Evolutionary conservation across 495 filamentous ascomycete species (phyloP), one percentile per base, ranked within the genome.

Genomic region (Opeltia flavorubescens): DNA sequence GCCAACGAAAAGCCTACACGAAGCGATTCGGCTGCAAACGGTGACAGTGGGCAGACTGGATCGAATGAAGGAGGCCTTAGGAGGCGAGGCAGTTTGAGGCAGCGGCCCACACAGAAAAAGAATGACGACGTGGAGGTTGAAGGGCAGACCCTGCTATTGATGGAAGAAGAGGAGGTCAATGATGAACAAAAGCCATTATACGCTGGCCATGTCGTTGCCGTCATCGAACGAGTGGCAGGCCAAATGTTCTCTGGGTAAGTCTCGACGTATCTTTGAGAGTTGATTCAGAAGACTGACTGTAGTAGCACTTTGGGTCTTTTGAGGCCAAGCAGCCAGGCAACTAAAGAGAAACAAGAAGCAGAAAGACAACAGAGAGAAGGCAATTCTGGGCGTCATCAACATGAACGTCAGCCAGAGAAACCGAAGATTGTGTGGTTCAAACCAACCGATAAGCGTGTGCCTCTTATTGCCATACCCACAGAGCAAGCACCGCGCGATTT

Each of bases 341-440:
- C 91, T 41, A 98, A 98, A 69, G 91, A 98, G 70, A 98, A 98
- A 67, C 91, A 98, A 62, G 91, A 98, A 64, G 91, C 91, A 36
- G 91, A 98, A 65, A 80, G 91, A 41, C 80, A 82, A 43, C 86
- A 88, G 54, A 80, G 93, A 55, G 93, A 96, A 60, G 91, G 91
- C 24, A 70, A 70, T 45, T 70, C 69, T 46, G 75, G 78, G 44
- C 86, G 89, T 44, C 76, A 78, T 34, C 81, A 93, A 44, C 83
- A 83, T 26, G 82, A 85, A 31, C 81, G 89, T 41, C 80, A 87
- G 47, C 88, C 87, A 61, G 93, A 98, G 45, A 96, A 95, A 66
- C 91, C 91, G 31, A 98, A 98, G 79, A 98, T 98, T 66, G 91
- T 98, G 27, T 98, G 91, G 91, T 98, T 98, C 72, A 98, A 98